Percentiles rank a stretch among this genome's conserved stretches.
These are phyloP conservation scores for Niebla homalea DNA, from an alignment of 495 filamentous ascomycete genomes.

Conservation along the genomic window DNA sequence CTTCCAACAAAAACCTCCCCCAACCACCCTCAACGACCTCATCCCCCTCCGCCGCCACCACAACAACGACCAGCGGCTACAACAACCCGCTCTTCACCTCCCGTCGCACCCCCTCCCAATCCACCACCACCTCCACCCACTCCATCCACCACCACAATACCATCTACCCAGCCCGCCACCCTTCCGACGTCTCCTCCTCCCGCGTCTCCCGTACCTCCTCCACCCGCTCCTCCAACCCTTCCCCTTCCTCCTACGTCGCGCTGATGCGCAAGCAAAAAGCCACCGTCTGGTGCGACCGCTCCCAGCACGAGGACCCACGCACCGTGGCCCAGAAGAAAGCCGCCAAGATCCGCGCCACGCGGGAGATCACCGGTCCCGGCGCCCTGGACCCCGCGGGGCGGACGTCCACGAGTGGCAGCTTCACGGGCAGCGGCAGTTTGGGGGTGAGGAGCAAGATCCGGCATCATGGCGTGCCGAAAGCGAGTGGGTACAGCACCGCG, in stretches of 20 bases:
- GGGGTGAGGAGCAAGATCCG: conserved; percentile 58
- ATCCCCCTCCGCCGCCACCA: conserved; percentile 20
- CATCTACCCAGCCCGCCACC: conserved; percentile 27
- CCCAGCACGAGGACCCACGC: conserved; percentile 83
- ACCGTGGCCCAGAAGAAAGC: conserved; percentile 63
- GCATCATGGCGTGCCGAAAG: conserved; percentile 61
- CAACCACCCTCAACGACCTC: conserved; percentile 17
- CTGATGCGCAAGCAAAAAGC: conserved; percentile 91
- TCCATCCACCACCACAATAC: conserved; percentile 15
- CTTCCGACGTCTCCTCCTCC: conserved; percentile 31
- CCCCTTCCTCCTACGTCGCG: conserved; percentile 73
- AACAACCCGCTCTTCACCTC: conserved; percentile 27
- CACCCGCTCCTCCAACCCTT: conserved; percentile 46
- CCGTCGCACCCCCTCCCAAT: conserved; percentile 57
- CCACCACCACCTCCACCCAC: conserved; percentile 52
- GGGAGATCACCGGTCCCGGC: conserved; percentile 55
- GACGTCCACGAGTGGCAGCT: conserved; percentile 45
- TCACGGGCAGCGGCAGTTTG: conserved; percentile 36
- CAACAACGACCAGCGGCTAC: conserved; percentile 18
- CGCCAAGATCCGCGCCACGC: conserved; percentile 71
- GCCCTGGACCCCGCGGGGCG: conserved; percentile 20
- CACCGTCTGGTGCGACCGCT: conserved; percentile 95
- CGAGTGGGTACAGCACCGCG: conserved; percentile 56
- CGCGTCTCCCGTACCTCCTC: conserved; percentile 65
- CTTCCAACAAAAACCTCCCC: conserved; percentile 39